Evolutionary conservation across 176 grass and related monocot genomes (phyloP).

Genomic region (Coix lacrymajobi): DNA sequence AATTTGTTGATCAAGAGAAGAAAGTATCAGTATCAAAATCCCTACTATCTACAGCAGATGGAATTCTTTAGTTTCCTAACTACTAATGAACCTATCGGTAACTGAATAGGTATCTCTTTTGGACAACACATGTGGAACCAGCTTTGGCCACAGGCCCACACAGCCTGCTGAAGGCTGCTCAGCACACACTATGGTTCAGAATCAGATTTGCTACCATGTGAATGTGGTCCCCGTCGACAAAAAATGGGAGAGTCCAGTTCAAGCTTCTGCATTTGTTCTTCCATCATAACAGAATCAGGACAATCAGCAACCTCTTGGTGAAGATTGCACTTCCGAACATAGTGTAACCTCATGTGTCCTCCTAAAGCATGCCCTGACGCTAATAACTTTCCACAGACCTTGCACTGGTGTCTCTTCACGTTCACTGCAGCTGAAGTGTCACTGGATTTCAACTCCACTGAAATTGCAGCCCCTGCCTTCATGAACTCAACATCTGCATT

Average conservation of each 20-base stretch:
- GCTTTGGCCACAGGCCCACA: not conserved
- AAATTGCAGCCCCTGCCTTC: not conserved
- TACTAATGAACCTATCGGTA: not conserved
- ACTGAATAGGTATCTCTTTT: not conserved
- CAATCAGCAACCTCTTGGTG: not conserved
- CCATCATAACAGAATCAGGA: conserved; percentile 8
- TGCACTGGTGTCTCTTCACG: conserved; percentile 24
- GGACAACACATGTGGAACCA: not conserved
- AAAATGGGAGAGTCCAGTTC: not conserved
- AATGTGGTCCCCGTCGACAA: not conserved
- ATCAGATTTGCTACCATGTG: not conserved
- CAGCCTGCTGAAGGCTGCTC: not conserved
- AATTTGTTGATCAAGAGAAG: not conserved
- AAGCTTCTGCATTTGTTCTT: conserved; percentile 6
- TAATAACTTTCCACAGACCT: conserved; percentile 34
- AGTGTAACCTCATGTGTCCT: conserved; percentile 34
- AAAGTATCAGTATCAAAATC: not conserved
- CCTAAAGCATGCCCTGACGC: conserved; percentile 35
- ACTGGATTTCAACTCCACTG: not conserved
- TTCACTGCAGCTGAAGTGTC: conserved; percentile 16
- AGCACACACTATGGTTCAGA: not conserved
- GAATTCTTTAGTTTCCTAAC: not conserved
- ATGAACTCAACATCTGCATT: not conserved
- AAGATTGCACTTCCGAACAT: not conserved
- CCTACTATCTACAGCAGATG: not conserved